phyloP scores from a whole-genome alignment of 2,329 filamentous ascomycete genomes.

The Dothistroma septosporum region DNA sequence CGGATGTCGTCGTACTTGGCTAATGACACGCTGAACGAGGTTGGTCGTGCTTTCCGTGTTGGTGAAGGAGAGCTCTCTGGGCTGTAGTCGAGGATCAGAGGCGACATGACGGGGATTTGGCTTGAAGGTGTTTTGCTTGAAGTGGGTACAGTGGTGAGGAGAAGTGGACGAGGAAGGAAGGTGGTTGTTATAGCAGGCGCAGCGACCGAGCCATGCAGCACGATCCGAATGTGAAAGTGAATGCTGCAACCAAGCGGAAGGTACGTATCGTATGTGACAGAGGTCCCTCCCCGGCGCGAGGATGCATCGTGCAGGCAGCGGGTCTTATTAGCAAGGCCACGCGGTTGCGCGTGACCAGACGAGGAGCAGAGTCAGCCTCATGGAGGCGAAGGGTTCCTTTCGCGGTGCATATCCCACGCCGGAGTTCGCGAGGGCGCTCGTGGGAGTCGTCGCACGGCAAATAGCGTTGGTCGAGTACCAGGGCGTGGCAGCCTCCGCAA shows the following conservation, averaged over 20 bases:
- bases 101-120: constrained; percentile 15
- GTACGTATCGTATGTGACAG: constrained; percentile 17
- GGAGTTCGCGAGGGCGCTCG: background rate
- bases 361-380: constrained; percentile 14
- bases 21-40: constrained; percentile 21
- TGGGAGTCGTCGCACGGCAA: constrained; percentile 1
- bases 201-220: constrained; percentile 10
- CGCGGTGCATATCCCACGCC: constrained; percentile 13
- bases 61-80: constrained; percentile 15
- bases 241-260: constrained; percentile 9
- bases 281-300: constrained; percentile 11
- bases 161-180: background rate
- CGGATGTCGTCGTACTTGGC: constrained; percentile 28
- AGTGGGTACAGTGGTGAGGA: constrained; percentile 1
- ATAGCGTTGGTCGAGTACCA: background rate
- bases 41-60: constrained; percentile 15
- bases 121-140: background rate
- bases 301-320: constrained; percentile 16
- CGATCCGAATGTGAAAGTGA: constrained; percentile 11
- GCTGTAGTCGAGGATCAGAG: constrained; percentile 19
- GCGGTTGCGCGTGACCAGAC: constrained; percentile 13
- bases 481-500: background rate
- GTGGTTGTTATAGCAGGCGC: constrained; percentile 1
- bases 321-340: constrained; percentile 15
- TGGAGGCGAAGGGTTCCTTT: constrained; percentile 4